Evolutionary conservation across 257 asterid species (phyloP), one percentile per base, ranked within the genome.

Genomic region (Nicotiana obtusifolia): DNA sequence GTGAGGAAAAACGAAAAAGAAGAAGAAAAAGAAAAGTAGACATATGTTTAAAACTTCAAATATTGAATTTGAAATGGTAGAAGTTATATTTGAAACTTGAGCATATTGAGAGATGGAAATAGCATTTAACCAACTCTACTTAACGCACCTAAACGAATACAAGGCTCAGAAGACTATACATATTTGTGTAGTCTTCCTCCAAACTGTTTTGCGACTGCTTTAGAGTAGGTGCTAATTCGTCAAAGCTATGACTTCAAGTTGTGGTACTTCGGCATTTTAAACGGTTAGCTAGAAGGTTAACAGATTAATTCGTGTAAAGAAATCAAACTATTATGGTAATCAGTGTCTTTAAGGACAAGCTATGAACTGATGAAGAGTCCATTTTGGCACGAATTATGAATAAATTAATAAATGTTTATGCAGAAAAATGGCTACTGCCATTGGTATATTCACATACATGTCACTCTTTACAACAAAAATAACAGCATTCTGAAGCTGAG

Each of bases 401-500:
- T 73, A 73, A 73, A 47, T 73, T 49, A 73, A 73, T 73, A 73
- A 73, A 49, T 73, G 41, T 49, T 73, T 73, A 24, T 24, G 79
- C 62, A 73, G 57, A 69, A 80, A 75, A 59, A 73, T 16, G 67
- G 82, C 53, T 79, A 81, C 59, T 56, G 57, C 82, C 77, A 77
- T 64, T 66, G 76, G n/a, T 69, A 69, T 68, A 78, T 84, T 82
- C 81, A 84, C 80, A 76, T 9, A 24, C 68, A 47, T 66, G 52
- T 30, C 35, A 64, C 31, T 81, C 81, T 87, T 88, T 83, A 85
- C 90, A 86, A 52, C 89, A 81, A 88, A 86, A 88, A 80, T 16
- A 68, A 65, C 61, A 73, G 80, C 37, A 77, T 62, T 87, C 89
- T 64, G 90, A 88, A 85, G 91, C 89, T 44, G 89, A 87, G 90